These are phyloP conservation scores for Periconia digitata DNA, from an alignment of 2,329 filamentous ascomycete genomes.

Conservation along the genomic window DNA sequence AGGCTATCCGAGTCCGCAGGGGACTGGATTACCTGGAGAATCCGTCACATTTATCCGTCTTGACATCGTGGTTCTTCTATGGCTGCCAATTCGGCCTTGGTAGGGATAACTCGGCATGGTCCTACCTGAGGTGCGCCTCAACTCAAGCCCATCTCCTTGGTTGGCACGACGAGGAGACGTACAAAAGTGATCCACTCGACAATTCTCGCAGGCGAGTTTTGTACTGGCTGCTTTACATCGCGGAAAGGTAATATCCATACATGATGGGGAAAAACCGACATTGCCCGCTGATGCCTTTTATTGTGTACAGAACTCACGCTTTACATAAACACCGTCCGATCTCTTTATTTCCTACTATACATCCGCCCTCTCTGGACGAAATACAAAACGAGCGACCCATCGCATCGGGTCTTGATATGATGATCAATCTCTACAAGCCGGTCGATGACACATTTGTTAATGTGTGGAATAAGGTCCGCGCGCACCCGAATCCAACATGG, in stretches of 20 bases:
- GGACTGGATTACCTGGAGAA: constrained; percentile 61
- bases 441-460: constrained; percentile 66
- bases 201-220: constrained; percentile 57
- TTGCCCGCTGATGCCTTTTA: not conserved
- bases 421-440: constrained; percentile 63
- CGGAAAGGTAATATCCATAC: constrained; percentile 53
- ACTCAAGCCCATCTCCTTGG: constrained; percentile 61
- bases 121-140: constrained; percentile 62
- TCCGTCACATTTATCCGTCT: constrained; percentile 57
- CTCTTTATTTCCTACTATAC: constrained; percentile 61
- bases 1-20: constrained; percentile 59
- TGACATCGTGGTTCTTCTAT: constrained; percentile 64
- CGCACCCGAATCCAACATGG: constrained; percentile 50
- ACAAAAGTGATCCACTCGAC: constrained; percentile 55
- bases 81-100: constrained; percentile 64
- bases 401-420: constrained; percentile 60
- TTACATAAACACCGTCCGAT: constrained; percentile 66
- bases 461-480: constrained; percentile 62
- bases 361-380: constrained; percentile 53
- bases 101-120: constrained; percentile 63
- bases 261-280: not conserved
- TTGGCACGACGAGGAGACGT: constrained; percentile 61
- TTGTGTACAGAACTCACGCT: constrained; percentile 60
- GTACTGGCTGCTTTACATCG: constrained; percentile 66
- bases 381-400: constrained; percentile 57